A percentile compares a stretch with the other conserved stretches of the same genome.
Evolutionary conservation across 768 basidiomycete species (phyloP).

Genomic region (Podaxis sp.): DNA sequence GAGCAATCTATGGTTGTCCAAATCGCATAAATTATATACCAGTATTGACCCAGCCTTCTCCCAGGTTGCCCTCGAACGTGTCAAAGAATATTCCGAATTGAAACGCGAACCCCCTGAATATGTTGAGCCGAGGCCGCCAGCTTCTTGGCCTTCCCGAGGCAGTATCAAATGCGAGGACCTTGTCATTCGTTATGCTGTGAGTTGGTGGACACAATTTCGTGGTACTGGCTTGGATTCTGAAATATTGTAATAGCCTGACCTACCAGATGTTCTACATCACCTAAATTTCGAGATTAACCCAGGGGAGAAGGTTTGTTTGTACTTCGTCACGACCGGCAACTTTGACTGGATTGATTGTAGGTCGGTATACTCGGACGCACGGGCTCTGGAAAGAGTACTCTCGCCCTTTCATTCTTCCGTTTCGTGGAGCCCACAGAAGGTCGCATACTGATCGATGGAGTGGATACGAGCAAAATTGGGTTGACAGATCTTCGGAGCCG

Average conservation of each 20-base stretch:
- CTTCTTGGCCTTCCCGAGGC: slow-evolving; percentile 76
- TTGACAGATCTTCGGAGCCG: slow-evolving; percentile 74
- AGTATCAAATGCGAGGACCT: slow-evolving; percentile 71
- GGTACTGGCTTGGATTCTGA: neutral
- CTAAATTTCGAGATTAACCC: slow-evolving; percentile 72
- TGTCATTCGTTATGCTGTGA: slow-evolving; percentile 74
- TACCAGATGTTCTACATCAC: slow-evolving; percentile 82
- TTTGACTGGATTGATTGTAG: slow-evolving; percentile 27
- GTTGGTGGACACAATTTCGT: slow-evolving; percentile 33
- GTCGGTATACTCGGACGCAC: slow-evolving; percentile 72
- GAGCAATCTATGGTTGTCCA: slow-evolving; percentile 85
- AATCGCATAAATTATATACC: neutral
- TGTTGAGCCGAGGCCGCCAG: slow-evolving; percentile 78
- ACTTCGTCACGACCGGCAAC: neutral
- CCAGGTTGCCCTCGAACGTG: slow-evolving; percentile 81
- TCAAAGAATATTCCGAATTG: slow-evolving; percentile 89
- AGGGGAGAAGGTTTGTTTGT: slow-evolving; percentile 66
- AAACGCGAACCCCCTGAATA: slow-evolving; percentile 79
- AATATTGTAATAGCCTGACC: slow-evolving; percentile 58
- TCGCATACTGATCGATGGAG: slow-evolving; percentile 69
- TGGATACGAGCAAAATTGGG: slow-evolving; percentile 78
- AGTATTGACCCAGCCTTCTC: neutral
- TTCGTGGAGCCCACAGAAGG: slow-evolving; percentile 83
- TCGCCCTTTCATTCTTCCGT: slow-evolving; percentile 83
- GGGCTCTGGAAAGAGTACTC: slow-evolving; percentile 77